Evolutionary conservation across 106 monocot species (phyloP).

Genomic region (Iris macrosiphon): DNA sequence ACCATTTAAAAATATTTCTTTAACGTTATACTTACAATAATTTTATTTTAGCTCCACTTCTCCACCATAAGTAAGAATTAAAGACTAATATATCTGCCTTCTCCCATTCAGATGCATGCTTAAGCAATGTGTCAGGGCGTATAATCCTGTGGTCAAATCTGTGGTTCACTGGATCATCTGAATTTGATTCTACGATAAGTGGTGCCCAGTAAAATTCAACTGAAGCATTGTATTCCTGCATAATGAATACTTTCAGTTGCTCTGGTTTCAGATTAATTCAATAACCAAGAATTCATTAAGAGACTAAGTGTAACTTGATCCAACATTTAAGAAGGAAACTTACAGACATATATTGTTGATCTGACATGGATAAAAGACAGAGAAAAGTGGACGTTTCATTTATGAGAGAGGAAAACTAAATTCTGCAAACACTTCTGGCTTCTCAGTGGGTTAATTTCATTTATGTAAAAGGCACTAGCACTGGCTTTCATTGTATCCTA

Average conservation of each 20-base stretch:
- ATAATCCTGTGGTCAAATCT: slow-evolving; percentile 65
- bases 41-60: slow-evolving; percentile 72
- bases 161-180: slow-evolving; percentile 83
- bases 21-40: slow-evolving; percentile 37
- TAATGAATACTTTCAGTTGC: neutral
- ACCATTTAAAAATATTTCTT: neutral
- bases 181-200: slow-evolving; percentile 78
- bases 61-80: slow-evolving; percentile 84
- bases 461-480: too few species aligned
- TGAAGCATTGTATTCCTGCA: slow-evolving; percentile 72
- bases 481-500: too few species aligned
- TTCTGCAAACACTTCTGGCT: too few species aligned
- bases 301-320: too few species aligned
- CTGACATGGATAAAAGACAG: too few species aligned
- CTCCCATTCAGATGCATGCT: slow-evolving; percentile 69
- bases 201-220: slow-evolving; percentile 89
- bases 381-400: too few species aligned
- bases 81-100: slow-evolving; percentile 71
- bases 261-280: neutral
- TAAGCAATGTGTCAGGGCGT: slow-evolving; percentile 36
- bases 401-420: too few species aligned
- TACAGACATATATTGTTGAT: too few species aligned
- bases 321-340: too few species aligned
- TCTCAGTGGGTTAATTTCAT: too few species aligned
- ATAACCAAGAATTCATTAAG: too few species aligned